Evolutionary conservation across 2,329 filamentous ascomycete genomes (phyloP), one percentile per base, ranked within the genome.

Genomic region (Huntiella bhutanensis): DNA sequence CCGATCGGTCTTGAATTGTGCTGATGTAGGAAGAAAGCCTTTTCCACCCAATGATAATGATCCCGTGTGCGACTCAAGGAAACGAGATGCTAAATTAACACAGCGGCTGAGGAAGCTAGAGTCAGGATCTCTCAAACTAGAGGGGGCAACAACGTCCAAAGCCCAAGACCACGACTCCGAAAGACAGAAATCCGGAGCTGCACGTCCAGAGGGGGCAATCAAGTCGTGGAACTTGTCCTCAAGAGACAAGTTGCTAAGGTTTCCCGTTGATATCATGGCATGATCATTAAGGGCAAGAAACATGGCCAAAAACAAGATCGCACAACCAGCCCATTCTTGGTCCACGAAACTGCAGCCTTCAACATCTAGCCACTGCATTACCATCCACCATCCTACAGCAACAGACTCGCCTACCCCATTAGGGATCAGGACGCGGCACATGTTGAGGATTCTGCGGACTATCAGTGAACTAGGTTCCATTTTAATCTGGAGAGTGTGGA

Each of bases 81-180:
- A 88, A n/a, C 76, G 68, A 46, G 71, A 71, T 4, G 81, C 73
- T 36, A 81, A 64, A 15, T 64, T 64, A 34, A 77, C 66, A 54
- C 77, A 72, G 5, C 57, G 57, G 1, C 64, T 55, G 5, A 77
- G 57, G 51, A 75, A 77, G 16, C 53, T 53, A 35, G 33, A 54
- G 15, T 38, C 41, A 39, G 33, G 56, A 42, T 48, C 57, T 51
- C 52, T 55, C 45, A 54, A 56, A 4, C 28, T 36, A 1, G 19
- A n/a, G 7, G 47, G 47, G 12, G 35, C n/a, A 51, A 54, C 68
- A 49, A 73, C 66, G 48, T 81, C 75, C 45, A 77, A 60, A 37
- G 80, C 67, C 82, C 82, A 87, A 35, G 74, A 68, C 82, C 82
- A 88, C 2, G 75, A 71, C 45, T 65, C 63, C 49, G 66, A 74